Base-by-base conservation (phyloP, 2,329 filamentous ascomycete species). In the Phialophora expanda region DNA sequence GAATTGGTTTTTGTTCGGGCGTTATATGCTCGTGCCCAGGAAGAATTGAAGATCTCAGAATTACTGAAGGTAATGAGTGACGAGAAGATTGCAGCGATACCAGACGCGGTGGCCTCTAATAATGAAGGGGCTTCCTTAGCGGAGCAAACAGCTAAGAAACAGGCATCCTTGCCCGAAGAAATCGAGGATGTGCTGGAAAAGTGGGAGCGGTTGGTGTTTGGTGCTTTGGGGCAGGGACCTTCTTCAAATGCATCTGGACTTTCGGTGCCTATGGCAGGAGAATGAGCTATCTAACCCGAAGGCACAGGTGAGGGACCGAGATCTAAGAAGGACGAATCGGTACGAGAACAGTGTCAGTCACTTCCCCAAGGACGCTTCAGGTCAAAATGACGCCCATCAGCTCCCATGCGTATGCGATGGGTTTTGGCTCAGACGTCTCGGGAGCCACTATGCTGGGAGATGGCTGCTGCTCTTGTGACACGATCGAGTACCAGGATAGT, bases 11-110 rank as follows among this genome's bases (percentile, higher is more conserved):
- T 60, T 30, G 56, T 69, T 5, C 30, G 53, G 6, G 64, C 55
- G 30, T 54, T 70, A 1, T 62, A 65, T 48, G 61, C 64, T 11
- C 58, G 61, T 11, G 70, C 70, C 4, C 66, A 63, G 34, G 17
- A 20, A 32, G 67, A 73, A 11, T 51, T 73, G 9, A 66, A 60
- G n/a, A 64, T 70, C 30, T 48, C 61, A 4, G 64, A 67, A 30
- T 54, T 73, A 44, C 41, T 73, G 53, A 70, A 69, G 53, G 61
- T 30, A 2, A 9, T 73, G 50, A 65, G 69, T 38, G 71, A 73
- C 38, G 57, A 66, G 51, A 66, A 60, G 46, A 44, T 73, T 12
- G 67, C 65, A 14, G 56, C 30, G 9, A 26, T 59, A 7, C 38
- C 54, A 28, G 55, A 65, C 24, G 26, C 34, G 32, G 7, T 7